Evolutionary conservation across 768 basidiomycete genomes (phyloP).

Genomic region (Mycena crocata): DNA sequence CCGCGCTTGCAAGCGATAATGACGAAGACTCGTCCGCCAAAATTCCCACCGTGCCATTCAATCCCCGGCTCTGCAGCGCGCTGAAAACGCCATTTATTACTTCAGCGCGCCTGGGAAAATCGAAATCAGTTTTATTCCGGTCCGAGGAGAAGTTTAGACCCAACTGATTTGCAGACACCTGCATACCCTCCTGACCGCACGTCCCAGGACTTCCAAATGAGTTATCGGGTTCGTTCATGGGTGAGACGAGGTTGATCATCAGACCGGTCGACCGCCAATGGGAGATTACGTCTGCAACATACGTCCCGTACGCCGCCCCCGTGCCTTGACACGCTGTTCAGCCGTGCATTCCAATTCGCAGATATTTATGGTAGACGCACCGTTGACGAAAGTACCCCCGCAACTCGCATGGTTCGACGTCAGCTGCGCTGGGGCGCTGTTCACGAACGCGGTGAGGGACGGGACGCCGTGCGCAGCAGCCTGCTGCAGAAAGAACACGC

Average conservation of each 20-base stretch:
- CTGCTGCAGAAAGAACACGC: too few relatives aligned
- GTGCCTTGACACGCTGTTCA: conserved; percentile 35
- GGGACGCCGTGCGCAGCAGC: too few relatives aligned
- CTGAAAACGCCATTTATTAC: conserved; percentile 52
- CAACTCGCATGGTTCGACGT: conserved; percentile 43
- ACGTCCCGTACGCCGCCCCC: conserved; percentile 54
- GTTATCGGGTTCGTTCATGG: conserved; percentile 58
- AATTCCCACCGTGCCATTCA: conserved; percentile 49
- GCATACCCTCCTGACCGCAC: conserved; percentile 61
- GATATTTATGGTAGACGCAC: conserved; percentile 26
- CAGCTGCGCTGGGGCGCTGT: too few relatives aligned
- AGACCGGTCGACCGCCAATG: conserved; percentile 54
- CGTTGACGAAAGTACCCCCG: conserved; percentile 47
- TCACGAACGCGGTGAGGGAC: too few relatives aligned
- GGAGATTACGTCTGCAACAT: conserved; percentile 52
- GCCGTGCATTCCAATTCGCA: neutral
- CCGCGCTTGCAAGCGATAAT: conserved; percentile 44
- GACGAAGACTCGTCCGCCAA: conserved; percentile 56
- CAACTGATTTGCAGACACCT: too few relatives aligned
- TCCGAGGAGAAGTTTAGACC: too few relatives aligned
- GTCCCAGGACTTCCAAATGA: conserved; percentile 49
- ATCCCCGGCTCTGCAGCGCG: conserved; percentile 44
- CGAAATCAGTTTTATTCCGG: too few relatives aligned
- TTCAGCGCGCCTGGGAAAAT: too few relatives aligned
- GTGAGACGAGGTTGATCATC: conserved; percentile 53